These are phyloP conservation scores for Periconia macrospinosa DNA, from an alignment of 2,329 filamentous ascomycete genomes.

Conservation along the genomic window DNA sequence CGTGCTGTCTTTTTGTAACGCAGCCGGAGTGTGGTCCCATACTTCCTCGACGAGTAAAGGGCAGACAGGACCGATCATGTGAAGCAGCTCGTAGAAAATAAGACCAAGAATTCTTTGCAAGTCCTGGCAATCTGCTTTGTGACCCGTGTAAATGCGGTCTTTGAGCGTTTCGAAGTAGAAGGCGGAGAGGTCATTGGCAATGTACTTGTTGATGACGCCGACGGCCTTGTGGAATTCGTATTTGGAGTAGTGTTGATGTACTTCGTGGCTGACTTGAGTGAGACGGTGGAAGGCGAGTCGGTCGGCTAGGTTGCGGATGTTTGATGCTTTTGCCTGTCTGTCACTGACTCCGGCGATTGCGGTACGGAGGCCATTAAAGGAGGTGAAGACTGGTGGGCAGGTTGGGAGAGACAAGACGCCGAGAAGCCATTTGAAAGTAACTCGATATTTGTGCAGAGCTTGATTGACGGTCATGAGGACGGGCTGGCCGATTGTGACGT, in stretches of 20 bases:
- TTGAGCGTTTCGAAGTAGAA: conserved; percentile 95
- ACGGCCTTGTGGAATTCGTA: conserved; percentile 84
- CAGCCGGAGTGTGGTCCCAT: conserved; percentile 74
- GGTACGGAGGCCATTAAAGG: conserved; percentile 21
- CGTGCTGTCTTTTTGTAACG: conserved; percentile 52
- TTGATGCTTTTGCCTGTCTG: conserved; percentile 1
- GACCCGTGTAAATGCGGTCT: conserved; percentile 86
- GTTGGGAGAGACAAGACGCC: conserved; percentile 59
- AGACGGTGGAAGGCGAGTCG: conserved; percentile 79
- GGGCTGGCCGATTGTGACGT: conserved; percentile 78
- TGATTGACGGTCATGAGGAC: conserved; percentile 77
- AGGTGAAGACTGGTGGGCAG: conserved; percentile 30
- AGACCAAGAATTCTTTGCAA: conserved; percentile 60
- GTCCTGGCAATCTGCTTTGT: conserved; percentile 61
- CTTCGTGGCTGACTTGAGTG: conserved; percentile 63
- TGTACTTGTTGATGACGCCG: conserved; percentile 75
- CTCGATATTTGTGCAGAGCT: conserved; percentile 81
- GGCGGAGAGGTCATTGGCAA: conserved; percentile 80
- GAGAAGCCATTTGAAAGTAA: conserved; percentile 87
- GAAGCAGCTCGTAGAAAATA: conserved; percentile 72
- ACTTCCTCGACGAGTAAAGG: conserved; percentile 86
- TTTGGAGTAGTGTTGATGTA: conserved; percentile 65
- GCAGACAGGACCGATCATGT: conserved; percentile 79
- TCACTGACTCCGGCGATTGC: conserved; percentile 9
- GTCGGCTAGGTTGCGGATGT: conserved; percentile 30